Evolutionary conservation across 2,329 filamentous ascomycete species (phyloP).

Genomic region (Rasamsonia emersonii): DNA sequence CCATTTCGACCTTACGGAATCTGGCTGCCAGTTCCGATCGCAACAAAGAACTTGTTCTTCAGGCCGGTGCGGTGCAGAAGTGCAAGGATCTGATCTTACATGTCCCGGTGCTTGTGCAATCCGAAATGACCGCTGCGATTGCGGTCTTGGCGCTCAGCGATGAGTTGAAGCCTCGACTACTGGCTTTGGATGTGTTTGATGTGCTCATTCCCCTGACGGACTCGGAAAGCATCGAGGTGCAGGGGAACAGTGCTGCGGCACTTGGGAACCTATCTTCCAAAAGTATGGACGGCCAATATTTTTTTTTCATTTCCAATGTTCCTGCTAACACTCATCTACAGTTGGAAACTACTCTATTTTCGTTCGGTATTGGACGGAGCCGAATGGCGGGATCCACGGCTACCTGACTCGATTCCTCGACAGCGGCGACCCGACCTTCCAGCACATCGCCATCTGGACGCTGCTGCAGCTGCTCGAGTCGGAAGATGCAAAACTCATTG

Average conservation of each 20-base stretch:
- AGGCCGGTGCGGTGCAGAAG: constrained; percentile 94
- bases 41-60: constrained; percentile 95
- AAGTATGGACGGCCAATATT: constrained; percentile 47
- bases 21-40: constrained; percentile 92
- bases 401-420: constrained; percentile 89
- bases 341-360: constrained; percentile 97
- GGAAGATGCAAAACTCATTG: constrained; percentile 81
- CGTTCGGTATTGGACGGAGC: constrained; percentile 85
- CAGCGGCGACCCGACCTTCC: constrained; percentile 92
- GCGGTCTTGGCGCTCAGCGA: constrained; percentile 92
- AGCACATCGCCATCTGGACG: constrained; percentile 99
- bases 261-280: constrained; percentile 95
- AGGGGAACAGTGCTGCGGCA: constrained; percentile 94
- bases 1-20: constrained; percentile 92
- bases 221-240: constrained; percentile 92
- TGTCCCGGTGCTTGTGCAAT: constrained; percentile 89
- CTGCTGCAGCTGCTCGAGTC: constrained; percentile 91
- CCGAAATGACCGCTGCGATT: constrained; percentile 99
- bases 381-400: constrained; percentile 88
- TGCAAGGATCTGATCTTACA: constrained; percentile 95
- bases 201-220: constrained; percentile 92
- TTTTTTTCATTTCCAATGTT: constrained; percentile 1
- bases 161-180: constrained; percentile 82
- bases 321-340: constrained; percentile 35
- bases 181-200: constrained; percentile 91